Base-by-base conservation (phyloP, 495 filamentous ascomycete genomes). In the Bacidia gigantensis region DNA sequence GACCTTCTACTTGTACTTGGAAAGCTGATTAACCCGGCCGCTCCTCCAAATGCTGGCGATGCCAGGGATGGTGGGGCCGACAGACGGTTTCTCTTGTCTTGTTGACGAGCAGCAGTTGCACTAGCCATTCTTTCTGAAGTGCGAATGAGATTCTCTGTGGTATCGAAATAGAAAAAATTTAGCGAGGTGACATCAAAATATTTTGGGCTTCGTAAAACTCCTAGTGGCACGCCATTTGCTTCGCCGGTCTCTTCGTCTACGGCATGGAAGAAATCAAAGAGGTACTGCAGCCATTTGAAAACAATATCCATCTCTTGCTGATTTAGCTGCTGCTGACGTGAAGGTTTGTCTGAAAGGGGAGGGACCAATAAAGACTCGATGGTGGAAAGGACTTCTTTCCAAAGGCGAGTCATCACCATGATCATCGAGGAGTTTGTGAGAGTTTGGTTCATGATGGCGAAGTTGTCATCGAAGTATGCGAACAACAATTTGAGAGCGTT, bases 111-210 rank as follows among this genome's bases (percentile, higher is more conserved):
- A n/a, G 83, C 83, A 9, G 83, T 89, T 26, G 87, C 88, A 0
- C 86, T 83, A 12, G 90, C 92, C 86, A 99, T 99, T 46, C 85
- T 78, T 67, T 97, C 93, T 2, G 86, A 93, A 3, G 83, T 92
- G 29, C 90, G 84, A 54, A 96, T 88, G 5, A 99, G 78, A 58
- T 84, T 86, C 51, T 93, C 89, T 12, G 93, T 95, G 18, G 79
- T 74, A 60, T 97, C 90, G 64, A 90, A 90, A 70, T 99, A 97
- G 76, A 97, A 97, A 75, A 96, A 99, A 71, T 94, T 92, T 47
- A 99, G 75, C 51, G 82, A 85, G 59, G 88, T 85, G 52, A 99
- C 82, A 61, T 99, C 93, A 69, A 95, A 89, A 70, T 94, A 97
- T 77, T 99, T 99, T 57, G 92, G 87, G 50, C 85, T 92, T 67